Evolutionary conservation across 2,329 filamentous ascomycete genomes (phyloP).

Genomic region (Colletotrichum simmondsii): DNA sequence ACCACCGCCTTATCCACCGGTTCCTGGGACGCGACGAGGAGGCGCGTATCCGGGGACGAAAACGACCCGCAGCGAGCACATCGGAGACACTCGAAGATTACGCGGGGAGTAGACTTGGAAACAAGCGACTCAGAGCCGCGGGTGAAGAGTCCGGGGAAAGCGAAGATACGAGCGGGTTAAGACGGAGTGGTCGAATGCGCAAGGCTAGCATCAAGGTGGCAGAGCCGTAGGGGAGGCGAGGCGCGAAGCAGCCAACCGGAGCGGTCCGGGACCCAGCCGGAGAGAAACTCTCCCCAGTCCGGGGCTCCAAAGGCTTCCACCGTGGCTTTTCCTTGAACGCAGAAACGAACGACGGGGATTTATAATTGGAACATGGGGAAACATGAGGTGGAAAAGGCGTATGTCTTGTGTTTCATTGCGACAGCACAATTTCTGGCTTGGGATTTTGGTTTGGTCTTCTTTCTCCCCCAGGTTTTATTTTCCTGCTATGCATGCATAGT

Average conservation of each 20-base stretch:
- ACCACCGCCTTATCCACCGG: conserved; percentile 88
- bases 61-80: conserved; percentile 33
- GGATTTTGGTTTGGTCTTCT: neutral
- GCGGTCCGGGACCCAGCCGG: conserved; percentile 4
- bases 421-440: neutral
- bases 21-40: conserved; percentile 82
- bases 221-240: conserved; percentile 7
- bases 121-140: conserved; percentile 26
- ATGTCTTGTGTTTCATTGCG: conserved; percentile 6
- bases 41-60: conserved; percentile 58
- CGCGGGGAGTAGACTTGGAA: conserved; percentile 10
- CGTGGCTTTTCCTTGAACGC: neutral
- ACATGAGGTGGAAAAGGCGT: neutral
- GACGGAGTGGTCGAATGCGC: conserved; percentile 49
- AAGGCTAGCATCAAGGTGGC: conserved; percentile 43
- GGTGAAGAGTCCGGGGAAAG: conserved; percentile 25
- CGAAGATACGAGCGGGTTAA: conserved; percentile 38
- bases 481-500: conserved; percentile 5
- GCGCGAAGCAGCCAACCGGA: conserved; percentile 26
- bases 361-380: conserved; percentile 33
- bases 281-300: neutral
- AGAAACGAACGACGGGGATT: conserved; percentile 17
- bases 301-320: neutral
- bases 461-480: neutral
- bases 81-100: conserved; percentile 20